Evolutionary conservation across 2,329 filamentous ascomycete genomes (phyloP).

Genomic region (Phaeosphaeria sp.): DNA sequence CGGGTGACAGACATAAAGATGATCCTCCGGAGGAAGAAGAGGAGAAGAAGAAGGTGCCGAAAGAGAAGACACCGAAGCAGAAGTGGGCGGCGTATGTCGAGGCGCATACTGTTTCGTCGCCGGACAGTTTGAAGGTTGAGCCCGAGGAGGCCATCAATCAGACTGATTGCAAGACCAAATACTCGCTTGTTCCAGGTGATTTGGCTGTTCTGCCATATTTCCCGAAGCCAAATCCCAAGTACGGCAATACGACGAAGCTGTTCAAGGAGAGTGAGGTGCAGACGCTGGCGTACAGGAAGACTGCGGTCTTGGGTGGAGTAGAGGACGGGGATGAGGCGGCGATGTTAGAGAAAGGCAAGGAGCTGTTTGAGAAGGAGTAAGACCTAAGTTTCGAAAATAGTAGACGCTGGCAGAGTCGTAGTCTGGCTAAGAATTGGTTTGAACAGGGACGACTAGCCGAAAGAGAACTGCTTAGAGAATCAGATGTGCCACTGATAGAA

Average conservation of each 20-base stretch:
- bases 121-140: slow-evolving; percentile 11
- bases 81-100: slow-evolving; percentile 16
- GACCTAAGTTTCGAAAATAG: too few species aligned
- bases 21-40: neutral
- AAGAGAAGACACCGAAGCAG: slow-evolving; percentile 15
- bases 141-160: slow-evolving; percentile 17
- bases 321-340: slow-evolving; percentile 5
- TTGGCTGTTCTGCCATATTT: slow-evolving; percentile 14
- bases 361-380: slow-evolving; percentile 16
- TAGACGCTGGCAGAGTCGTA: too few species aligned
- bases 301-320: slow-evolving; percentile 14
- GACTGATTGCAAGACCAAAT: slow-evolving; percentile 15
- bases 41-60: neutral
- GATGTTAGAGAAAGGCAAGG: slow-evolving; percentile 8
- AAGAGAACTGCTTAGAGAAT: too few species aligned
- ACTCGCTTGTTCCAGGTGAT: slow-evolving; percentile 11
- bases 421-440: too few species aligned
- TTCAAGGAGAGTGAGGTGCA: slow-evolving; percentile 15
- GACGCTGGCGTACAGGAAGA: slow-evolving; percentile 13
- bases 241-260: slow-evolving; percentile 21
- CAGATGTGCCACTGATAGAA: too few species aligned
- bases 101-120: slow-evolving; percentile 1
- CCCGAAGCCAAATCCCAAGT: slow-evolving; percentile 13
- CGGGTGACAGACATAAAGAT: neutral
- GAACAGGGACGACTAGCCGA: too few species aligned